phyloP scores from a whole-genome alignment of 1,139 yeast species.

The Geotrichum bryndzae region DNA sequence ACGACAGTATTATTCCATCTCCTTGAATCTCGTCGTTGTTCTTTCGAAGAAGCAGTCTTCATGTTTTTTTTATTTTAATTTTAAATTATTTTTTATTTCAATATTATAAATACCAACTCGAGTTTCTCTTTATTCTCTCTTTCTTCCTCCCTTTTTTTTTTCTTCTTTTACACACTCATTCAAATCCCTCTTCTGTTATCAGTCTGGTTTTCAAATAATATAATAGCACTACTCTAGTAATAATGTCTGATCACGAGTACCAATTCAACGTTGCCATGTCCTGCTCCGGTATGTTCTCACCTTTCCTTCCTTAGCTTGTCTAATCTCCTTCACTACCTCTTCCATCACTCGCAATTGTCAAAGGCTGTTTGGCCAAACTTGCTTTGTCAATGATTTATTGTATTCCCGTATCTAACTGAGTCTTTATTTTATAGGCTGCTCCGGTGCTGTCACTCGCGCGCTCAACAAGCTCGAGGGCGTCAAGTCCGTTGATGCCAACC shows the following conservation, averaged over 20 bases:
- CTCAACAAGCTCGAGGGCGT: constrained; percentile 71
- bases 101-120: too few species aligned
- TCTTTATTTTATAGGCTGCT: constrained; percentile 50
- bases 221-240: background rate
- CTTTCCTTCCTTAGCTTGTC: background rate
- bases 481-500: constrained; percentile 57
- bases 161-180: background rate
- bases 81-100: too few species aligned
- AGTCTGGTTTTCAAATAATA: background rate
- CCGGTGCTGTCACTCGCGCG: constrained; percentile 79
- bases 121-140: too few species aligned
- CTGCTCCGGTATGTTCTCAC: constrained; percentile 50
- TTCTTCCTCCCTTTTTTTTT: background rate
- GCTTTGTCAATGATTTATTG: too few species aligned
- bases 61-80: too few species aligned
- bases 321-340: too few species aligned
- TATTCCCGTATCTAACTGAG: background rate
- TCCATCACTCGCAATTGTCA: background rate
- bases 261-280: constrained; percentile 76
- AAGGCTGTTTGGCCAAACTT: background rate
- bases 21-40: too few species aligned
- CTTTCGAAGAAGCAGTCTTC: too few species aligned
- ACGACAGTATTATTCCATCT: too few species aligned
- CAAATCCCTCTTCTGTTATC: background rate
- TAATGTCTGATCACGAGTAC: constrained; percentile 52